These are phyloP conservation scores for Cryphonectria parasitica DNA, from an alignment of 2,329 filamentous ascomycete species.

Conservation along the genomic window DNA sequence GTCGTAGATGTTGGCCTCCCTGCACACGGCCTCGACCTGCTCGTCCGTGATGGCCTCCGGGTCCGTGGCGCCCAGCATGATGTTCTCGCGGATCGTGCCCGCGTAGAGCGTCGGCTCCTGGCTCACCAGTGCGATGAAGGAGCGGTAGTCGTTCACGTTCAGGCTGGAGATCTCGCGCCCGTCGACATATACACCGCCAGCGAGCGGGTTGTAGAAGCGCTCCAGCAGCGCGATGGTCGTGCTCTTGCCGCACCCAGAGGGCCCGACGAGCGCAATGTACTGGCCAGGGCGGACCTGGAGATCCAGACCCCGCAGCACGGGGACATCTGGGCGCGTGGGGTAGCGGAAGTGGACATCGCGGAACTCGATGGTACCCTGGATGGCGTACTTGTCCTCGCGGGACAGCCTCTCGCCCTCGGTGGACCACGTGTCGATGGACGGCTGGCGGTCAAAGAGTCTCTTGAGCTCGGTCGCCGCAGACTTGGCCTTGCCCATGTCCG, in stretches of 20 bases:
- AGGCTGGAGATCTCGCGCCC: slow-evolving; percentile 79
- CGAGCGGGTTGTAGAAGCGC: slow-evolving; percentile 89
- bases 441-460: slow-evolving; percentile 79
- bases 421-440: slow-evolving; percentile 82
- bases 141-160: slow-evolving; percentile 85
- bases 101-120: slow-evolving; percentile 96
- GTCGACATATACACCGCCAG: slow-evolving; percentile 81
- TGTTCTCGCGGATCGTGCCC: slow-evolving; percentile 88
- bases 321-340: slow-evolving; percentile 85
- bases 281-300: slow-evolving; percentile 75
- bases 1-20: slow-evolving; percentile 90
- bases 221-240: slow-evolving; percentile 92
- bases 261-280: slow-evolving; percentile 89
- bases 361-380: slow-evolving; percentile 85
- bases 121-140: slow-evolving; percentile 81
- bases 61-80: slow-evolving; percentile 74
- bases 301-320: slow-evolving; percentile 86
- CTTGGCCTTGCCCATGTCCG: slow-evolving; percentile 92
- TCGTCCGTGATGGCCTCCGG: slow-evolving; percentile 69
- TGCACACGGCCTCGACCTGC: slow-evolving; percentile 76
- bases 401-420: slow-evolving; percentile 63
- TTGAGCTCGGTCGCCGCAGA: slow-evolving; percentile 81
- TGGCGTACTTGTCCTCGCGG: slow-evolving; percentile 42
- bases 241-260: slow-evolving; percentile 90
- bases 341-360: slow-evolving; percentile 93